Base-by-base conservation (phyloP, 495 filamentous ascomycete genomes). In the Echria macrotheca region DNA sequence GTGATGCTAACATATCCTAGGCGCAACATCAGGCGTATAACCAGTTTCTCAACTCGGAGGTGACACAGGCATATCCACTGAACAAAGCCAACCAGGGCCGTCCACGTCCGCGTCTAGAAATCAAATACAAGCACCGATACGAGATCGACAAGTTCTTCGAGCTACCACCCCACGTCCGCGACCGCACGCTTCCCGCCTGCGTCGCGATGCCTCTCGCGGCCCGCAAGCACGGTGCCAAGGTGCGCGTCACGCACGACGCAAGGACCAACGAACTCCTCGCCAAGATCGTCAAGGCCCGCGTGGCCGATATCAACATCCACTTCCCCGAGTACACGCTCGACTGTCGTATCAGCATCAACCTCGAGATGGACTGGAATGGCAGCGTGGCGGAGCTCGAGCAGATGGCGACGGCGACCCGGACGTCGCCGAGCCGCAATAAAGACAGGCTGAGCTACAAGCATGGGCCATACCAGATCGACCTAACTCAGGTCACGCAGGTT, bases 371-470 rank as follows among this genome's bases (percentile, higher is more conserved):
- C 39, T 91, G 83, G 67, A 76, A 83, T n/a, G 86, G 88, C 1
- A 73, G 86, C 12, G 54, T 84, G 9, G 65, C 75, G 46, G 70
- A 78, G 37, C 68, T 87, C 1, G 66, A 74, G 38, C 52, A 63
- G 60, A 26, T 69, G 54, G 35, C 47, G 2, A 44, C 49, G 6
- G 52, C 47, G 18, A 58, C 62, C 29, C 64, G 69, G 5, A 68
- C 72, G 5, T 56, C 61, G 7, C 75, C 79, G 2, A 80, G 85
- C 48, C 80, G 91, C 7, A 83, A 78, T 47, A 96, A 96, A 65
- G 89, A 96, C 69, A 75, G 91, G 22, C 70, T 96, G 67, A 91
- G 86, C 63, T 96, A 96, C 69, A 79, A 74, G 15, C 91, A 96
- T 62, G 69, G 85, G 37, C 80, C 75, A 17, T 96, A 93, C 62